Conservation (phyloP, 2,329 filamentous ascomycete genomes). For the Verticillium tricorpus region DNA sequence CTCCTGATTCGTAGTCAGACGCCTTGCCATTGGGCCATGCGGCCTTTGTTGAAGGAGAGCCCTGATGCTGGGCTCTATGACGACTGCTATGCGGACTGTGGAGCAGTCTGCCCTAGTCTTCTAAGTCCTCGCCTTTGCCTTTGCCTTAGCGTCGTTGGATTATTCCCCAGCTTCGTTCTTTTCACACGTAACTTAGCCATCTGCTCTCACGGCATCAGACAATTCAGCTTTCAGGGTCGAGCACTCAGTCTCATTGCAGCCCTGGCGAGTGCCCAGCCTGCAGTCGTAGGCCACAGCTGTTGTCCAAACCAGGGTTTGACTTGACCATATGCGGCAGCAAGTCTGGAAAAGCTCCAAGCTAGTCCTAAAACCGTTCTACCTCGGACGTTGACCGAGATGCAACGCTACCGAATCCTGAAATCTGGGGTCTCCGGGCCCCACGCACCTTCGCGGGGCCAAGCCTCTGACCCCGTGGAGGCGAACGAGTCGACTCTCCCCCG, state of each 20-base stretch:
- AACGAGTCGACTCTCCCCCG: not conserved
- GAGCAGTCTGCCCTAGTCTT: not conserved
- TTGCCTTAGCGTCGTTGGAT: too few species aligned
- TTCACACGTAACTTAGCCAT: too few species aligned
- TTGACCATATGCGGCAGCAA: too few species aligned
- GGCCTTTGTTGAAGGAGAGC: not conserved
- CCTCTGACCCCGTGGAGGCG: not conserved
- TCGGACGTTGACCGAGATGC: not conserved
- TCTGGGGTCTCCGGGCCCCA: not conserved
- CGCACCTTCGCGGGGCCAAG: not conserved
- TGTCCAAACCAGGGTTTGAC: too few species aligned
- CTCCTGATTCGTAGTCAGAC: constrained; percentile 35
- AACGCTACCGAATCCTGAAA: not conserved
- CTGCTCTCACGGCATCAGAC: too few species aligned
- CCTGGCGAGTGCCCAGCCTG: too few species aligned
- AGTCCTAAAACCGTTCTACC: too few species aligned
- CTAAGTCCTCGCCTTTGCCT: not conserved
- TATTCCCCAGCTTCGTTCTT: too few species aligned
- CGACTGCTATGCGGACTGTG: not conserved
- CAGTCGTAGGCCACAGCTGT: too few species aligned
- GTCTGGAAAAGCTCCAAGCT: too few species aligned
- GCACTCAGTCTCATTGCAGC: too few species aligned
- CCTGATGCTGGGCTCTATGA: not conserved
- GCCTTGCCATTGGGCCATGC: constrained; percentile 35
- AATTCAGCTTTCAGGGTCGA: too few species aligned